Base-by-base conservation (phyloP, 2,329 filamentous ascomycete species). In the Chaetomium globosum region DNA sequence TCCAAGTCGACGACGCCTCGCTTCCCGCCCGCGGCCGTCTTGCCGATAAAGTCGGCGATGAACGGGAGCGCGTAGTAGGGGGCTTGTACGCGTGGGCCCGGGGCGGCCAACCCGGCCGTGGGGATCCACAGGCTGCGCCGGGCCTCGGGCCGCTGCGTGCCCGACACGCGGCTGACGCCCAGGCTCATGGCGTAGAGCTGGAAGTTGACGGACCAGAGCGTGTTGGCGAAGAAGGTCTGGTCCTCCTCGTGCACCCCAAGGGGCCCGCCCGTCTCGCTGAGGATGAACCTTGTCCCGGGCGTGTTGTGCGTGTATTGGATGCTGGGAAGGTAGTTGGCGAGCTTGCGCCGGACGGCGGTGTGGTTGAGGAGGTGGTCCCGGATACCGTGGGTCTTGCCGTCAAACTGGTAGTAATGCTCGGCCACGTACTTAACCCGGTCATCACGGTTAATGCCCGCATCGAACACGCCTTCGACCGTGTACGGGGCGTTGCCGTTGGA, bases 111-210 rank as follows among this genome's bases (percentile, higher is more conserved):
- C 2, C 46, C 21, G n/a, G 5, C 46, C 6, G 46, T 23, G n/a
- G 46, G 46, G 46, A 48, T 48, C 46, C 46, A 48, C 46, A 48
- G 46, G n/a, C 46, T 48, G 46, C 46, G 46, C 46, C 6, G 9
- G 46, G 46, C 46, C n/a, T 48, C 46, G 46, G 46, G 46, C 46
- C 46, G 46, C 46, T 48, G 46, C 46, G 23, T n/a, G 46, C 46
- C 46, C 46, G 46, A 23, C n/a, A 48, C 46, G n/a, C 46, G 46
- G 46, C 46, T 48, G 46, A 48, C 46, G n/a, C n/a, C n/a, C 46
- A 21, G 46, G 46, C 6, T 48, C 46, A 48, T 48, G 46, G 46
- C 46, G n/a, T 48, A 48, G n/a, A 48, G 46, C 46, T 48, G 46
- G 46, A 48, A 48, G 46, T 48, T 23, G 46, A 48, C 46, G n/a